Conservation (phyloP, 176 grass and related monocot genomes). For the Aegilops umbellulata region DNA sequence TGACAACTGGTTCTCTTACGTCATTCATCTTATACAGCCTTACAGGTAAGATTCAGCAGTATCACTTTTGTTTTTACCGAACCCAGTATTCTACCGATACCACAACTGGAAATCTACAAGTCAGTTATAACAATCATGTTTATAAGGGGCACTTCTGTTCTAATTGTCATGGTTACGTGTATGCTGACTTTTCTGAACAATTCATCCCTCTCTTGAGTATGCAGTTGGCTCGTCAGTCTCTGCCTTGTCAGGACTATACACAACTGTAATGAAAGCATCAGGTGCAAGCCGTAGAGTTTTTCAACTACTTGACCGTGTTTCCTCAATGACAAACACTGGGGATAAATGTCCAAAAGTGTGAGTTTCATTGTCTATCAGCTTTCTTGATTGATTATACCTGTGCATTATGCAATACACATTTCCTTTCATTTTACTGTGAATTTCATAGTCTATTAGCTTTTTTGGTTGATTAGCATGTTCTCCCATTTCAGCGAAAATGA, state of each 20-base stretch:
- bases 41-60: conserved; percentile 62
- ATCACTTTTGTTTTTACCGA: neutral
- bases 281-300: conserved; percentile 96
- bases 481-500: conserved; percentile 62
- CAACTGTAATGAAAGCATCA: conserved; percentile 96
- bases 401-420: conserved; percentile 13
- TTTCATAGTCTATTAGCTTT: neutral
- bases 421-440: conserved; percentile 36
- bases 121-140: neutral
- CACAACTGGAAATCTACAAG: neutral
- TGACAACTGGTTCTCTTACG: conserved; percentile 95
- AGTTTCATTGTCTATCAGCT: conserved; percentile 29
- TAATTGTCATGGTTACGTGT: neutral
- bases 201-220: conserved; percentile 17
- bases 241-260: conserved; percentile 86
- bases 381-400: conserved; percentile 24
- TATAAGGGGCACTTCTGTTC: neutral
- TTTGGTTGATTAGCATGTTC: neutral
- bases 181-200: conserved; percentile 11
- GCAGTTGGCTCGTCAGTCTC: conserved; percentile 92
- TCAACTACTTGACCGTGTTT: conserved; percentile 82
- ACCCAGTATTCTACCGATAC: neutral
- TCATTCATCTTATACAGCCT: conserved; percentile 98
- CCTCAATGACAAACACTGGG: conserved; percentile 73
- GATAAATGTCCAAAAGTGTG: conserved; percentile 67